A percentile compares a stretch with the other conserved stretches of the same genome.
These are phyloP conservation scores for Prunus kanzakura DNA, from an alignment of 306 rosid species.

Conservation along the genomic window DNA sequence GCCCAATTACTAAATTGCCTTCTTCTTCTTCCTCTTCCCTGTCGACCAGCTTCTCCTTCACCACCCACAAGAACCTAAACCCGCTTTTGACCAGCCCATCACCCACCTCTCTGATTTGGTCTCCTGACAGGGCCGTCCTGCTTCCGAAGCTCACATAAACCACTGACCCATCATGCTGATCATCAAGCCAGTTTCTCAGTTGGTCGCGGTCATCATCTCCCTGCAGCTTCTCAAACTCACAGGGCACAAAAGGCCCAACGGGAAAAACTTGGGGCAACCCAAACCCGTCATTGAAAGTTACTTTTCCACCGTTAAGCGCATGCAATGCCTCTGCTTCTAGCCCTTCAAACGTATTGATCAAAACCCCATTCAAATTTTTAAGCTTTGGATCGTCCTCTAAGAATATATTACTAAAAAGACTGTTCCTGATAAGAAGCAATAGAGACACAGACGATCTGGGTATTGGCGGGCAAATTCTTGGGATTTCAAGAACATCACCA, in stretches of 20 bases:
- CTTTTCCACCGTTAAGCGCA: constrained; percentile 32
- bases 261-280: constrained; percentile 39
- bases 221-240: constrained; percentile 37
- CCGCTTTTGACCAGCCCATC: constrained; percentile 45
- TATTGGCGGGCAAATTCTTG: constrained; percentile 28
- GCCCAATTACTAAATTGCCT: constrained; percentile 23
- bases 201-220: background rate
- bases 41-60: constrained; percentile 48
- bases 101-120: constrained; percentile 51
- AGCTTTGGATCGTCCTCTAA: constrained; percentile 33
- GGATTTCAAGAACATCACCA: constrained; percentile 22
- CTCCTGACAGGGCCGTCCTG: constrained; percentile 30
- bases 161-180: constrained; percentile 39
- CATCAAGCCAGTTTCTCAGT: constrained; percentile 27
- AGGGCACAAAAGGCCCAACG: constrained; percentile 48
- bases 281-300: background rate
- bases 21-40: constrained; percentile 39
- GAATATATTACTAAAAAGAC: constrained; percentile 13
- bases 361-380: constrained; percentile 30
- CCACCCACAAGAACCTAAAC: constrained; percentile 52
- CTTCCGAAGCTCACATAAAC: constrained; percentile 58
- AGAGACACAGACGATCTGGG: constrained; percentile 50
- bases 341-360: constrained; percentile 41
- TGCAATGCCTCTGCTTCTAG: constrained; percentile 31
- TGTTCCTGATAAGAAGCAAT: constrained; percentile 8